Evolutionary conservation across 257 asterid genomes (phyloP).

Genomic region (Solanum corneliomulleri): DNA sequence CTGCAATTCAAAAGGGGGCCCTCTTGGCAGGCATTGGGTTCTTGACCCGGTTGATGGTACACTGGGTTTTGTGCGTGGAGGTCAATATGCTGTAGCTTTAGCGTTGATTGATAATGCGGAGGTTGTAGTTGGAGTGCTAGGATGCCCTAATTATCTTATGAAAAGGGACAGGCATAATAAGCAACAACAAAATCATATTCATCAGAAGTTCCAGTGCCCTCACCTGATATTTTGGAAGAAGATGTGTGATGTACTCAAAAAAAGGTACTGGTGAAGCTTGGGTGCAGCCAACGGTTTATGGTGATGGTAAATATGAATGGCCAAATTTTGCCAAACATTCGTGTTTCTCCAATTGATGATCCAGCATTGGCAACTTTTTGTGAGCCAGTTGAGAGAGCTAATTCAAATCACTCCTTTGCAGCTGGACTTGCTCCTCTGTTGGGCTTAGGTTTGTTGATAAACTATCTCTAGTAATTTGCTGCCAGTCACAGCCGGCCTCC

Average conservation of each 20-base stretch:
- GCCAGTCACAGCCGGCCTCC: neutral
- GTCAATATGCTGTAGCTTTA: slow-evolving; percentile 75
- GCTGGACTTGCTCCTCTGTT: slow-evolving; percentile 58
- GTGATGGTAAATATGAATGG: slow-evolving; percentile 38
- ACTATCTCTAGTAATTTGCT: neutral
- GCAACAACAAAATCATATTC: slow-evolving; percentile 9
- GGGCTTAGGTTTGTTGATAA: slow-evolving; percentile 49
- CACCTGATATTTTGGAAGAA: slow-evolving; percentile 19
- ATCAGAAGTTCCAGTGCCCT: slow-evolving; percentile 14
- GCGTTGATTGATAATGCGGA: slow-evolving; percentile 59
- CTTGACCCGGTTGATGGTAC: slow-evolving; percentile 94
- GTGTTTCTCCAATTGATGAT: slow-evolving; percentile 48
- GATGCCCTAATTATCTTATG: slow-evolving; percentile 67
- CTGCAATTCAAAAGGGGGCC: slow-evolving; percentile 73
- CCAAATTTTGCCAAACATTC: slow-evolving; percentile 43
- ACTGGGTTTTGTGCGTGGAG: slow-evolving; percentile 72
- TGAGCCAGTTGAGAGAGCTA: slow-evolving; percentile 64
- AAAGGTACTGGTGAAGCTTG: slow-evolving; percentile 48
- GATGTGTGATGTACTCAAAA: slow-evolving; percentile 57
- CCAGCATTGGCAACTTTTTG: slow-evolving; percentile 64
- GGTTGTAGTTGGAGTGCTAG: slow-evolving; percentile 63
- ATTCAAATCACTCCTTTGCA: slow-evolving; percentile 47
- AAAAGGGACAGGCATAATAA: slow-evolving; percentile 35
- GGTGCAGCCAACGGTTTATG: slow-evolving; percentile 55
- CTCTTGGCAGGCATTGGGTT: slow-evolving; percentile 69